Evolutionary conservation across 176 grass and related monocot genomes (phyloP).

Genomic region (Aechmea fasciata): DNA sequence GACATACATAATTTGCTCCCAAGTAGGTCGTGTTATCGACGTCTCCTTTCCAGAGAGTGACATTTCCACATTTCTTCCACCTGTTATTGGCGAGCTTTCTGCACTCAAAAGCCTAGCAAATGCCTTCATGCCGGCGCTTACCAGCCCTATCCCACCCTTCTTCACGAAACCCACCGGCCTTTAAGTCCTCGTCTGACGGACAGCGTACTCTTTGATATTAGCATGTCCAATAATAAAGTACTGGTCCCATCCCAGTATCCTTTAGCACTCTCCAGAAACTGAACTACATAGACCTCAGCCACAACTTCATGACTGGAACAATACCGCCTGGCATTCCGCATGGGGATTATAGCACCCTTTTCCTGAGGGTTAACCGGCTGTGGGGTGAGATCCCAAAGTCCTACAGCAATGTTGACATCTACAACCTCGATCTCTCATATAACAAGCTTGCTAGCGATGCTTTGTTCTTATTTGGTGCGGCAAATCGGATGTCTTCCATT

Average conservation of each 20-base stretch:
- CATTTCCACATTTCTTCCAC: constrained; percentile 37
- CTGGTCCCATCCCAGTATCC: constrained; percentile 31
- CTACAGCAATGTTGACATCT: constrained; percentile 44
- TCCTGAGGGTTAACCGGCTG: constrained; percentile 52
- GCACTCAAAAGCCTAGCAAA: constrained; percentile 42
- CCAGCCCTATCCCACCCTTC: constrained; percentile 47
- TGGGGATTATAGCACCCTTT: constrained; percentile 31
- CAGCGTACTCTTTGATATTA: constrained; percentile 31
- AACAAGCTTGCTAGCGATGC: constrained; percentile 55
- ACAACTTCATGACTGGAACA: constrained; percentile 34
- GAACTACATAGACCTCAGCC: constrained; percentile 33
- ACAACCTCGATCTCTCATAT: constrained; percentile 54
- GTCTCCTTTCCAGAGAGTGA: constrained; percentile 46
- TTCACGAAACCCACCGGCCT: constrained; percentile 49
- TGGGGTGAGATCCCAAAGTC: constrained; percentile 44
- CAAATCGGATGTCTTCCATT: constrained; percentile 38
- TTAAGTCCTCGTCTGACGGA: constrained; percentile 44
- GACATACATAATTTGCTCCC: constrained; percentile 53
- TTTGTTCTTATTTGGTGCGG: constrained; percentile 39
- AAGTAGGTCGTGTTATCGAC: constrained; percentile 47
- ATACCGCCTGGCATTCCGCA: constrained; percentile 49
- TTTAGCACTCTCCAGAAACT: constrained; percentile 46
- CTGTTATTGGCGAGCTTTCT: constrained; percentile 34
- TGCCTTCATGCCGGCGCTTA: constrained; percentile 35
- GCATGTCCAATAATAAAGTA: constrained; percentile 51